Evolutionary conservation across 116 monocot genomes (phyloP).

Genomic region (Papilionanthe hybrid): DNA sequence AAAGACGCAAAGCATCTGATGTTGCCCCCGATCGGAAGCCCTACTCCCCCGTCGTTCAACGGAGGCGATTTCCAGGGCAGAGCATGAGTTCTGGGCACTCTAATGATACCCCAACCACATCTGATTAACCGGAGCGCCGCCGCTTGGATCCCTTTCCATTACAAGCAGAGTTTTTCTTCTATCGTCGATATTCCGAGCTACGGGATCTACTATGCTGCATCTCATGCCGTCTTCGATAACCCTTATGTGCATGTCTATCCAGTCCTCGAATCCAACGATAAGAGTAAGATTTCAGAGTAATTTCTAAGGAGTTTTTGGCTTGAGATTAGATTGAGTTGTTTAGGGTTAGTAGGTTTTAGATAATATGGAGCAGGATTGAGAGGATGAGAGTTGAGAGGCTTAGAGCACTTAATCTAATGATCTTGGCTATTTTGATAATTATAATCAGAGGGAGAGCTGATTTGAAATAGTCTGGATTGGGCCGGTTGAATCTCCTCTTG

Average conservation of each 20-base stretch:
- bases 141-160: background rate
- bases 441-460: too few relatives aligned
- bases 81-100: constrained; percentile 5
- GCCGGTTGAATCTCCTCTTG: too few relatives aligned
- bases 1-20: background rate
- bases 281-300: constrained; percentile 22
- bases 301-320: background rate
- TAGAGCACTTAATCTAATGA: background rate
- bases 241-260: constrained; percentile 52
- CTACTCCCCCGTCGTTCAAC: background rate
- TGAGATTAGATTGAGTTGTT: background rate
- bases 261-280: constrained; percentile 26
- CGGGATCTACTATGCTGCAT: background rate
- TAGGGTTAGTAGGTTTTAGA: background rate
- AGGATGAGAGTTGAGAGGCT: background rate
- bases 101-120: background rate
- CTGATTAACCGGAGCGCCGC: background rate
- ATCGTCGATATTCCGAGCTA: background rate
- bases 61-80: background rate
- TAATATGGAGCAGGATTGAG: background rate
- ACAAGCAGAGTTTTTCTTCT: background rate
- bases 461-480: too few relatives aligned
- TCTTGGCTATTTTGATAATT: too few relatives aligned
- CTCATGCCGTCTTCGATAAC: constrained; percentile 14
- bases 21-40: background rate